Conservation (phyloP, 495 filamentous ascomycete genomes). For the Trichoderma parareesei region DNA sequence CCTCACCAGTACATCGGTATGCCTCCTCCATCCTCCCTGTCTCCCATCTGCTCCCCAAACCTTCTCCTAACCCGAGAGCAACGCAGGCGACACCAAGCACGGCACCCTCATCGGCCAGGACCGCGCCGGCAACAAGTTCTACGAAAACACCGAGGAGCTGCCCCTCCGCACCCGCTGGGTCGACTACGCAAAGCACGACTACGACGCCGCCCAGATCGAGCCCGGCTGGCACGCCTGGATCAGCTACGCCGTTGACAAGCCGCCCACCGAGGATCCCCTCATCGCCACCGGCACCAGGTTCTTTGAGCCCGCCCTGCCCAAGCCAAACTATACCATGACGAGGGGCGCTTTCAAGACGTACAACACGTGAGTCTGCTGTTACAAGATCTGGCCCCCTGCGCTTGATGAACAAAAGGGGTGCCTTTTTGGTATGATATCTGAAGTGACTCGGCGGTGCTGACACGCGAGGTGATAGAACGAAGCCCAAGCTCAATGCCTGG, state of each 20-base stretch:
- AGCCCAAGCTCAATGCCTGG: conserved; percentile 34
- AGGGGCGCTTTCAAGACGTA: conserved; percentile 85
- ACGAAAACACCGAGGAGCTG: conserved; percentile 90
- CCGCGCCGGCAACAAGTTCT: conserved; percentile 94
- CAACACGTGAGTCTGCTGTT: conserved; percentile 62
- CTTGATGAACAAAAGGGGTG: too few relatives aligned
- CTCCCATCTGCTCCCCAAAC: not conserved
- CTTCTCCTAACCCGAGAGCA: conserved; percentile 23
- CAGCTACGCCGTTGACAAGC: conserved; percentile 82
- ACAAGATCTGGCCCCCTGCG: too few relatives aligned
- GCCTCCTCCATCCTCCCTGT: conserved; percentile 12
- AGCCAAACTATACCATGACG: conserved; percentile 62
- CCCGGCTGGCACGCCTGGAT: conserved; percentile 99
- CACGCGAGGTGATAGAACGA: conserved; percentile 19
- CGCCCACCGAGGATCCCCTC: conserved; percentile 68
- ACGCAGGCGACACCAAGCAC: conserved; percentile 83
- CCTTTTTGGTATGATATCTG: too few relatives aligned
- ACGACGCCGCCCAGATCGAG: conserved; percentile 79
- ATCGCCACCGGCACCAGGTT: conserved; percentile 52
- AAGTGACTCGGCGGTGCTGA: not conserved
- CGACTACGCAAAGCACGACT: conserved; percentile 85
- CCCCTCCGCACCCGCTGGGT: conserved; percentile 97
- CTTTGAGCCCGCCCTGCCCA: conserved; percentile 68
- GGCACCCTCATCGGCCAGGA: conserved; percentile 80
- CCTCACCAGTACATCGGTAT: conserved; percentile 58